phyloP scores from a whole-genome alignment of 805 yeast species.

The Candida morakotiae region DNA sequence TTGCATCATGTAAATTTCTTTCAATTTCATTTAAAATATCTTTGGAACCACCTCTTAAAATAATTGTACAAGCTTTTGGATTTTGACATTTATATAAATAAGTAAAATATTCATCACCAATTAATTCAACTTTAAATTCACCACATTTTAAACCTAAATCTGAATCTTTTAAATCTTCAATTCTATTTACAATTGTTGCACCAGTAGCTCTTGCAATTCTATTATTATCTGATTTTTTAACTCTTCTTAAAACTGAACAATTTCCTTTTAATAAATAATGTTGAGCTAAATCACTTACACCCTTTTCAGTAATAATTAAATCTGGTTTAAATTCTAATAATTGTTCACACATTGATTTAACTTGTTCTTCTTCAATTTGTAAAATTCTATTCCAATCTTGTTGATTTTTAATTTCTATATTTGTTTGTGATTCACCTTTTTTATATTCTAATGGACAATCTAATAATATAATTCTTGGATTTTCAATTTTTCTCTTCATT shows the following conservation, averaged over 20 bases:
- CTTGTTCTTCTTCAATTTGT: slow-evolving; percentile 98
- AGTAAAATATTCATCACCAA: slow-evolving; percentile 96
- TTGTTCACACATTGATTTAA: slow-evolving; percentile 79
- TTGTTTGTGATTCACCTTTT: slow-evolving; percentile 98
- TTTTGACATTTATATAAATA: slow-evolving; percentile 73
- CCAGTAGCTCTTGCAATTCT: slow-evolving; percentile 97
- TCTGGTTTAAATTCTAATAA: slow-evolving; percentile 85
- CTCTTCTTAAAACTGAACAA: slow-evolving; percentile 89
- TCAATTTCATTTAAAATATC: slow-evolving; percentile 95
- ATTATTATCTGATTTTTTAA: slow-evolving; percentile 91
- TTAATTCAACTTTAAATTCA: slow-evolving; percentile 84
- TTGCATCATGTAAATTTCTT: slow-evolving; percentile 95
- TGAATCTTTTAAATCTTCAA: slow-evolving; percentile 87
- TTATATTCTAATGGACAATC: slow-evolving; percentile 98
- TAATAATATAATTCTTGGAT: slow-evolving; percentile 82
- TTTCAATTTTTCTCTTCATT: slow-evolving; percentile 85
- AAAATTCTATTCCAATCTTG: slow-evolving; percentile 93
- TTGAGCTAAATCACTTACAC: slow-evolving; percentile 96
- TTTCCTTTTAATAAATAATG: slow-evolving; percentile 93
- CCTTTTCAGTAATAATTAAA: slow-evolving; percentile 95
- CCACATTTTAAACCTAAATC: slow-evolving; percentile 92
- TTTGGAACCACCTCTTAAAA: slow-evolving; percentile 94
- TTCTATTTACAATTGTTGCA: slow-evolving; percentile 92
- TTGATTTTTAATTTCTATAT: slow-evolving; percentile 93
- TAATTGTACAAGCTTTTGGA: slow-evolving; percentile 90